Conservation (phyloP, 257 asterid species). For the Pogostemon cablin region DNA sequence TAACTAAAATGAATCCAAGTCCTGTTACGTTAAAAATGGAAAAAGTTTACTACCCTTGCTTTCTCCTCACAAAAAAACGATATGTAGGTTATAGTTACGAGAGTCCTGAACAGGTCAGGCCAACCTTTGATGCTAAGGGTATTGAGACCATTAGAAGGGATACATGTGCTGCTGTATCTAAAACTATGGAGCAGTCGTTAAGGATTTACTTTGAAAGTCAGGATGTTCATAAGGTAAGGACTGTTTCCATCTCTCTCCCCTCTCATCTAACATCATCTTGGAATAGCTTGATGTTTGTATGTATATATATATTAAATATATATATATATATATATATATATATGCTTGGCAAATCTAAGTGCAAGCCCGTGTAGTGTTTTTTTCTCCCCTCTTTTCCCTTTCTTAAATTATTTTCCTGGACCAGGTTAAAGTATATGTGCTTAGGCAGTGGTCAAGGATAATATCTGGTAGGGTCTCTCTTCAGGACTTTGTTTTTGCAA, state of each 20-base stretch:
- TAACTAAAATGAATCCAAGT: constrained; percentile 79
- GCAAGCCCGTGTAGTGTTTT: constrained; percentile 17
- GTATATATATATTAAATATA: too few relatives aligned
- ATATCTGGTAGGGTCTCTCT: constrained; percentile 82
- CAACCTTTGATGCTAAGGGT: constrained; percentile 94
- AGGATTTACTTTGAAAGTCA: constrained; percentile 76
- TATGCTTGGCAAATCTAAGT: neutral
- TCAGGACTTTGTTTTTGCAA: constrained; percentile 91
- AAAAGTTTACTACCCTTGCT: constrained; percentile 89
- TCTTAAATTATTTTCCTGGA: constrained; percentile 24
- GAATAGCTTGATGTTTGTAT: too few relatives aligned
- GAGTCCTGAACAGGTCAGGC: constrained; percentile 74
- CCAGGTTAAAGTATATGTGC: constrained; percentile 71
- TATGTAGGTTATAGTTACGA: constrained; percentile 96
- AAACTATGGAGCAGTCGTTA: constrained; percentile 84
- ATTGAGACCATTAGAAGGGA: constrained; percentile 95
- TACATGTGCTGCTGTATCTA: constrained; percentile 91
- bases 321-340: neutral
- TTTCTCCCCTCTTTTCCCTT: neutral
- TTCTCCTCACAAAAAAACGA: constrained; percentile 95
- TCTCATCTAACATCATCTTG: neutral
- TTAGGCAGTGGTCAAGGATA: constrained; percentile 90
- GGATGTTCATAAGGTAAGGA: constrained; percentile 64
- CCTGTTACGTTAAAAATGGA: constrained; percentile 93
- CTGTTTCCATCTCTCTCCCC: constrained; percentile 1